Base-by-base conservation (phyloP, 2,329 filamentous ascomycete genomes). In the Hypoxylon sp. region DNA sequence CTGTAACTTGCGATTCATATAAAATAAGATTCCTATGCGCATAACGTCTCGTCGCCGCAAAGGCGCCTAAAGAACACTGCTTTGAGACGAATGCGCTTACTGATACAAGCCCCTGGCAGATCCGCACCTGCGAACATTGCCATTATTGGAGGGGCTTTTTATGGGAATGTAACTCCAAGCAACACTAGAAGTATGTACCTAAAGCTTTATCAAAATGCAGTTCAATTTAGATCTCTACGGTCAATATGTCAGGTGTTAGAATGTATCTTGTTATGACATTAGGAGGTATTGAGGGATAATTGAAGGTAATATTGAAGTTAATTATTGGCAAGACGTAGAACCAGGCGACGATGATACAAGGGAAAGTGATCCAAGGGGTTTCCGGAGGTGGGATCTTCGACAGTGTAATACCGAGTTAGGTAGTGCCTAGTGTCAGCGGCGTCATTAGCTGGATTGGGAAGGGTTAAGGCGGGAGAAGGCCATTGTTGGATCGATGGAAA, bases 311-410 rank as follows among this genome's bases (percentile, higher is more conserved):
- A 59, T 42, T 57, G 24, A 64, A 7, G 48, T 54, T 17, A 63
- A 64, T 64, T 60, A 69, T 61, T 57, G 37, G 53, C 39, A 39
- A 39, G 53, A 54, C 21, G 57, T 32, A 55, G 29, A 62, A 68
- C 62, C 62, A 69, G 65, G 68, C 59, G 68, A 66, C 68, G 68
- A 70, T 68, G 65, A 71, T 70, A 68, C 65, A 69, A 66, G 62
- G 54, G 56, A 57, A 32, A 55, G 35, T 29, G 44, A 32, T 46
- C 29, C 54, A 44, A 66, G 47, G 61, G 67, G 61, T 46, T 60
- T 68, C 57, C 44, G 51, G 35, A 56, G 57, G 63, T 61, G 67
- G 57, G 69, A 72, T 72, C 69, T 64, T 67, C 69, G 63, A 37
- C 55, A 46, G 31, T 46, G 52, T 21, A 17, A 27, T 27, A 27